Evolutionary conservation across 2,329 filamentous ascomycete genomes (phyloP).

Genomic region (Fusarium liriodendri): DNA sequence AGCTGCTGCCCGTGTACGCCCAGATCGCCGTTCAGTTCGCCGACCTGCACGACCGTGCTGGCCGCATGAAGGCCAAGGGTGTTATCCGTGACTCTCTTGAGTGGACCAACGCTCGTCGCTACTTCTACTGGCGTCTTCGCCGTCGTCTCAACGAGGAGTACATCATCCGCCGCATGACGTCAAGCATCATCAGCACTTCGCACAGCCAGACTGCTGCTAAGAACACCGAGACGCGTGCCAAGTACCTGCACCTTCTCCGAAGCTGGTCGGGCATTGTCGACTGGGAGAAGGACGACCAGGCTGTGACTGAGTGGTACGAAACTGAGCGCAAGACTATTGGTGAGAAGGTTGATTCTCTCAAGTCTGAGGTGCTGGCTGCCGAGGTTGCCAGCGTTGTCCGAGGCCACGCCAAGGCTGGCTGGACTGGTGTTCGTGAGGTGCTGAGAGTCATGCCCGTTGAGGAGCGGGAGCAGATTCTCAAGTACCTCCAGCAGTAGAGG

Average conservation of each 20-base stretch:
- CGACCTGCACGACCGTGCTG: conserved; percentile 95
- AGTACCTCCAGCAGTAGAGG: conserved; percentile 61
- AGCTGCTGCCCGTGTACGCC: conserved; percentile 90
- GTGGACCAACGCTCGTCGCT: conserved; percentile 91
- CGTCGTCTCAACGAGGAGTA: conserved; percentile 97
- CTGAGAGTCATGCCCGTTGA: conserved; percentile 87
- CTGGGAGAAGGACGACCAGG: conserved; percentile 83
- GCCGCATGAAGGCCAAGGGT: conserved; percentile 98
- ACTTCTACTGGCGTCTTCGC: conserved; percentile 99
- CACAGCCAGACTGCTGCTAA: conserved; percentile 51
- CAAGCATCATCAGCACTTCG: conserved; percentile 50
- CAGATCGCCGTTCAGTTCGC: conserved; percentile 98
- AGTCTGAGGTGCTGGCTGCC: conserved; percentile 73
- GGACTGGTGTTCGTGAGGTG: conserved; percentile 89
- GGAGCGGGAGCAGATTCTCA: conserved; percentile 86
- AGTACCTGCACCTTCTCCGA: conserved; percentile 79
- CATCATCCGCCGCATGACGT: conserved; percentile 88
- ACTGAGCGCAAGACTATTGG: conserved; percentile 87
- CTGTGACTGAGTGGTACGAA: conserved; percentile 95
- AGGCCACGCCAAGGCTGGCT: conserved; percentile 70
- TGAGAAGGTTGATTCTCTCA: conserved; percentile 86
- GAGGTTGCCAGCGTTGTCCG: conserved; percentile 60
- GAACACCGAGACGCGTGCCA: conserved; percentile 67
- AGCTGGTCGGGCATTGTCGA: conserved; percentile 84
- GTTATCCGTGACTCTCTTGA: conserved; percentile 85